Base-by-base conservation (phyloP, 345 rosid genomes). In the Hibiscus syriacus region DNA sequence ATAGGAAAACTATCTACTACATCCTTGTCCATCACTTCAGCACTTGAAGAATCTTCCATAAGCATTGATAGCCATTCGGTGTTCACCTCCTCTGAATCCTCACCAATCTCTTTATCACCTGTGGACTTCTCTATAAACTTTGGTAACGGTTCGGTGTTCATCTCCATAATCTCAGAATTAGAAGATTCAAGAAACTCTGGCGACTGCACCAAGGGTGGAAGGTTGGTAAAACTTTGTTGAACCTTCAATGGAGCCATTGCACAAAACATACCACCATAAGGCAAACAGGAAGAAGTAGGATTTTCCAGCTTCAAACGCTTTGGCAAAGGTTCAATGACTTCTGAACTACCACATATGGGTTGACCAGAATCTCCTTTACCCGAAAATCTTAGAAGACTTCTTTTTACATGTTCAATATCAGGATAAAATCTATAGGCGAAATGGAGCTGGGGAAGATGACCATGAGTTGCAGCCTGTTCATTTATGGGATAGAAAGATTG, bases 181-280 rank as follows among this genome's bases (percentile, higher is more conserved):
- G 57, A 67, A 32, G 78, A 76, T 26, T 32, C 48, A 20, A 77
- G 79, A 71, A 83, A 82, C 45, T 80, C 76, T 23, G 83, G 81
- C 26, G 2, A 66, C 26, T 70, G 68, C 80, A 46, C 55, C 76
- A 72, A 60, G 12, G 80, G 39, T 43, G 75, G 82, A 72, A 77
- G 73, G 43, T 59, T 70, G 72, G 45, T 32, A 68, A 66, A 27
- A 58, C 32, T 26, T 23, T 66, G 68, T 46, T 71, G 78, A 65
- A 62, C 68, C 68, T 17, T 55, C 26, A 6, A 29, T 2, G 3
- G 32, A 29, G 32, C 5, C 46, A 41, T 41, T 11, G 56, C 25
- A 68, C 66, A 41, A 59, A 70, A 56, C 50, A 63, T 69, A 34
- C 39, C 66, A 39, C 45, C 50, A 56, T 62, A 67, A 43, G 77